Evolutionary conservation across 768 basidiomycete species (phyloP), one percentile per base, ranked within the genome.

Genomic region (Serpula lacrymans): DNA sequence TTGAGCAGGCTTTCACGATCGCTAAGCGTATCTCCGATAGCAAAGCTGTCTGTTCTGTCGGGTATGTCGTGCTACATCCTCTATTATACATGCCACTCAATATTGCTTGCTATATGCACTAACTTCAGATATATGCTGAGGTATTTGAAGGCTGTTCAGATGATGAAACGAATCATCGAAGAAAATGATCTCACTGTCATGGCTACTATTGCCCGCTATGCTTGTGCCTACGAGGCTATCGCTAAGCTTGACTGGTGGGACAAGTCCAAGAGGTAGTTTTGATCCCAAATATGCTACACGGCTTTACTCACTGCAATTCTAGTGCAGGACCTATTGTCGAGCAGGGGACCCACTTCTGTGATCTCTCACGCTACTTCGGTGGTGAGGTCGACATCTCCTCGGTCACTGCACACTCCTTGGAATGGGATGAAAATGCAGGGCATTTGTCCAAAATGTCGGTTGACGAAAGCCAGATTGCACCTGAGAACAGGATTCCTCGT

Each of bases 261-360:
- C 71, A 93, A 92, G 66, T 78, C 84, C 17, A 88, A 79, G 70
- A 88, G 84, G 82, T 80, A 37, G 32, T 50, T 45, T 18, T 21
- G 6, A 6, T 32, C 37, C 32, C n/a, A n/a, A n/a, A n/a, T 30
- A 31, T 7, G 25, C 17, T 45, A 35, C 35, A 18, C 18, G 5
- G 10, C 11, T 14, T 17, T 47, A 26, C 18, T 48, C 34, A 6
- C 42, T n/a, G n/a, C 13, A 50, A 21, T 41, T 43, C 12, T 49
- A 84, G 87, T 57, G 84, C 78, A 39, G 88, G 88, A 14, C 88
- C 90, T 4, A 73, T 93, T 51, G 69, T 94, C 48, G 91, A 92
- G 62, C 88, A 92, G 68, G 94, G 90, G 34, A 98, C 95, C 11
- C 95, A 98, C 69, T 95, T 97, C 69, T 93, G 90, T 53, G 93